Evolutionary conservation across 2,329 filamentous ascomycete genomes (phyloP).

Genomic region (Hypomyces perniciosus): DNA sequence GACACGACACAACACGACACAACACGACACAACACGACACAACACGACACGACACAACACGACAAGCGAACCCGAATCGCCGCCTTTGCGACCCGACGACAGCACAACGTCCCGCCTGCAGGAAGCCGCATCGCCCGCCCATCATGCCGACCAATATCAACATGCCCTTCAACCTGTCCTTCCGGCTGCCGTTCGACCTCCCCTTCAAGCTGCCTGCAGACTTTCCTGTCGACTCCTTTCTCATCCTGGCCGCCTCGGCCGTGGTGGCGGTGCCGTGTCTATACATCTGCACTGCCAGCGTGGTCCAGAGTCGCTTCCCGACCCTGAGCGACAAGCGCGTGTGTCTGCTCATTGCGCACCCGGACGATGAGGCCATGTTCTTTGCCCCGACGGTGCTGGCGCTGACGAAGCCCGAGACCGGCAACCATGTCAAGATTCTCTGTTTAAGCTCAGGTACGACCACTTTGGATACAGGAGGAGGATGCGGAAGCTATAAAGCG

Average conservation of each 20-base stretch:
- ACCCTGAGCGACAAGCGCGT: constrained; percentile 76
- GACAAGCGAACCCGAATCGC: too few relatives aligned
- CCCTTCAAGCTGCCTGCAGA: constrained; percentile 2
- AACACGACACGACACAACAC: too few relatives aligned
- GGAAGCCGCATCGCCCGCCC: neutral
- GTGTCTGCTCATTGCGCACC: constrained; percentile 89
- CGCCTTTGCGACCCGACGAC: too few relatives aligned
- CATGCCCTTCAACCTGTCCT: constrained; percentile 5
- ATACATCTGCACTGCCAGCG: constrained; percentile 46
- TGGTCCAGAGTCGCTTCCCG: constrained; percentile 52
- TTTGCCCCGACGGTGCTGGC: constrained; percentile 84
- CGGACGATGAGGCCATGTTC: constrained; percentile 99
- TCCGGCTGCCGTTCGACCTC: neutral
- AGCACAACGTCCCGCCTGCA: too few relatives aligned
- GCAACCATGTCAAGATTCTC: constrained; percentile 90
- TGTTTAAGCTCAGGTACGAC: constrained; percentile 75
- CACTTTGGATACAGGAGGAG: neutral
- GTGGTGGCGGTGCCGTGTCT: constrained; percentile 42
- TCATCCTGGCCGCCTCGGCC: constrained; percentile 22
- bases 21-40: too few relatives aligned
- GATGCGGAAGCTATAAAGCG: neutral
- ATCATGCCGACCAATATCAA: constrained; percentile 6
- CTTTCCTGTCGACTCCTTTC: constrained; percentile 6
- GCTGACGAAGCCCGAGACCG: constrained; percentile 70
- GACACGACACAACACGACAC: too few relatives aligned